phyloP scores from a whole-genome alignment of 768 basidiomycete genomes.

The Lyophyllum atratum region DNA sequence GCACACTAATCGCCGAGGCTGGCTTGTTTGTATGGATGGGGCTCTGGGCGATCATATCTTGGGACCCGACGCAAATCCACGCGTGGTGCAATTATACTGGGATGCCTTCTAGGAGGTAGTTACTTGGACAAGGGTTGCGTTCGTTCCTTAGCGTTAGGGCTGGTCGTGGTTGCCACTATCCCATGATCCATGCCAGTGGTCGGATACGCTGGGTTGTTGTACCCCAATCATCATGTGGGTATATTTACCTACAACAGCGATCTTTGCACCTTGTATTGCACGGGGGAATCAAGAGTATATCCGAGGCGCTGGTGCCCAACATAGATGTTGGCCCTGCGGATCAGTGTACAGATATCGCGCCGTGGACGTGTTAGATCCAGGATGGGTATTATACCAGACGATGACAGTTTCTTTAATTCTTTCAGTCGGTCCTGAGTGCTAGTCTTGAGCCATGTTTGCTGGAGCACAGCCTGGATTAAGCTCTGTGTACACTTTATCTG shows the following conservation, averaged over 20 bases:
- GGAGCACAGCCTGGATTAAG: neutral
- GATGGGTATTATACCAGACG: too few relatives aligned
- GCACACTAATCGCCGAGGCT: neutral
- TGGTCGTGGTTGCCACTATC: neutral
- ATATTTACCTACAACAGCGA: too few relatives aligned
- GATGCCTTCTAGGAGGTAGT: neutral
- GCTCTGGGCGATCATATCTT: neutral
- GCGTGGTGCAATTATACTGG: neutral
- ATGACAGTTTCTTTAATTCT: too few relatives aligned
- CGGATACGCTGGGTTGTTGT: neutral
- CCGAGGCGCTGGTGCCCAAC: too few relatives aligned
- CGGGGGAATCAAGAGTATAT: too few relatives aligned
- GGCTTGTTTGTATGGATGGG: neutral
- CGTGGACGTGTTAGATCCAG: too few relatives aligned
- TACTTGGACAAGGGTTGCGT: neutral
- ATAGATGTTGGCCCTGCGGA: too few relatives aligned
- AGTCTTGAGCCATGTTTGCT: neutral
- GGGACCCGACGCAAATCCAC: neutral
- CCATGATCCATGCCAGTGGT: neutral
- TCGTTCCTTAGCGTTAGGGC: neutral
- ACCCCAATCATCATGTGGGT: too few relatives aligned
- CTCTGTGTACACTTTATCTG: neutral
- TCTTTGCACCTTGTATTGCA: neutral
- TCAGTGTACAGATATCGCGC: too few relatives aligned
- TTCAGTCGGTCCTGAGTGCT: too few relatives aligned